These are phyloP conservation scores for Breynia disticha DNA, from an alignment of 441 rosid genomes.

Conservation along the genomic window DNA sequence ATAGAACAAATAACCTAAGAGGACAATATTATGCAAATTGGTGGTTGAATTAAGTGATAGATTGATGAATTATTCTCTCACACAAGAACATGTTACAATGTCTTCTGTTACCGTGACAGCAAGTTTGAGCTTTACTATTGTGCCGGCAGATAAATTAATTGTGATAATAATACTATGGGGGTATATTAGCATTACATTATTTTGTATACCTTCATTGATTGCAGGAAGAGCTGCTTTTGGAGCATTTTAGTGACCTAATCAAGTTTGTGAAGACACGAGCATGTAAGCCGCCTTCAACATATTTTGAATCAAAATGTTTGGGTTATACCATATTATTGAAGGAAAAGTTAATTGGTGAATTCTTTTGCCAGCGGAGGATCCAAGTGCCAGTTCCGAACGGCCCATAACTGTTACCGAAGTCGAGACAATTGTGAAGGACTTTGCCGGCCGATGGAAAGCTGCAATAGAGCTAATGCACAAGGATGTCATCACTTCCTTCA, in stretches of 20 bases:
- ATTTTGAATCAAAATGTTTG: neutral
- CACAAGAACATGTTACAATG: neutral
- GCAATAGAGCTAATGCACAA: slow-evolving; percentile 97
- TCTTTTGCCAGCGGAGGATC: slow-evolving; percentile 71
- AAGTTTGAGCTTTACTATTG: too few species aligned
- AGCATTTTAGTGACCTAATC: slow-evolving; percentile 87
- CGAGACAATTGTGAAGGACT: slow-evolving; percentile 56
- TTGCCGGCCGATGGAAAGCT: slow-evolving; percentile 79
- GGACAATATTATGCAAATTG: too few species aligned
- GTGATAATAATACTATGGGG: too few species aligned
- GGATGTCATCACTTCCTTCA: slow-evolving; percentile 94
- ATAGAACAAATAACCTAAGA: too few species aligned
- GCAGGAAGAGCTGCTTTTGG: slow-evolving; percentile 90
- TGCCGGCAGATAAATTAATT: too few species aligned
- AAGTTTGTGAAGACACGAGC: slow-evolving; percentile 86
- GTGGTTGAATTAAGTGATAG: neutral
- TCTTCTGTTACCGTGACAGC: too few species aligned
- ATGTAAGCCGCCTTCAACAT: slow-evolving; percentile 40
- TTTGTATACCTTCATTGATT: neutral
- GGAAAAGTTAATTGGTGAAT: slow-evolving; percentile 8
- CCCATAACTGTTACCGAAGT: slow-evolving; percentile 66
- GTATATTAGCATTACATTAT: too few species aligned
- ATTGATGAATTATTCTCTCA: neutral
- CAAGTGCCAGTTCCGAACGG: slow-evolving; percentile 49
- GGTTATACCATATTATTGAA: neutral